phyloP scores from a whole-genome alignment of 176 grass and related monocot genomes.

The Olyra latifolia region DNA sequence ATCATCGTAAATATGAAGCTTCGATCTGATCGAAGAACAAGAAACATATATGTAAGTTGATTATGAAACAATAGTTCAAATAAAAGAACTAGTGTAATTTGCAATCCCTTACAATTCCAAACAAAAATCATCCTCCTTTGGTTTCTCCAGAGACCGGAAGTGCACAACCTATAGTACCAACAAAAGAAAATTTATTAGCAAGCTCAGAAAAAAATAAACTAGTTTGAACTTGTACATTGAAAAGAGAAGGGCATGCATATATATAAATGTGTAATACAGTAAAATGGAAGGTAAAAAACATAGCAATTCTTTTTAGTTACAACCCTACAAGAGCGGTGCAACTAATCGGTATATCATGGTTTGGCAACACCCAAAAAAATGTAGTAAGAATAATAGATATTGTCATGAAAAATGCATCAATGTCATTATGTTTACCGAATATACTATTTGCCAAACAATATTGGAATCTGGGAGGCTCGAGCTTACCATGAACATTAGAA shows the following conservation, averaged over 20 bases:
- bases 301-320: not conserved
- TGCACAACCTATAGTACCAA: conserved; percentile 73
- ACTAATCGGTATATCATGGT: not conserved
- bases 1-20: conserved; percentile 91
- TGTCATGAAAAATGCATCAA: conserved; percentile 18
- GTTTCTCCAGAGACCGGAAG: conserved; percentile 86
- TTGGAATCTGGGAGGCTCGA: not conserved
- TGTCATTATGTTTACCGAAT: not conserved
- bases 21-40: conserved; percentile 57
- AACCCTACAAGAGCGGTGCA: not conserved
- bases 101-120: conserved; percentile 74
- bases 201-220: conserved; percentile 14
- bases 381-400: conserved; percentile 1
- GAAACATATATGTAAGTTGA: conserved; percentile 25
- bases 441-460: not conserved
- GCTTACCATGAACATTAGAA: conserved; percentile 17
- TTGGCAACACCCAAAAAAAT: not conserved
- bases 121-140: conserved; percentile 94
- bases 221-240: not conserved
- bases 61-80: conserved; percentile 11
- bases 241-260: conserved; percentile 2
- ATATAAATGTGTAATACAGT: conserved; percentile 6
- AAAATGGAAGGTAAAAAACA: conserved; percentile 16
- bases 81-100: not conserved
- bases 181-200: not conserved